Evolutionary conservation across 2,329 filamentous ascomycete genomes (phyloP).

Genomic region (Myotisia sp.): DNA sequence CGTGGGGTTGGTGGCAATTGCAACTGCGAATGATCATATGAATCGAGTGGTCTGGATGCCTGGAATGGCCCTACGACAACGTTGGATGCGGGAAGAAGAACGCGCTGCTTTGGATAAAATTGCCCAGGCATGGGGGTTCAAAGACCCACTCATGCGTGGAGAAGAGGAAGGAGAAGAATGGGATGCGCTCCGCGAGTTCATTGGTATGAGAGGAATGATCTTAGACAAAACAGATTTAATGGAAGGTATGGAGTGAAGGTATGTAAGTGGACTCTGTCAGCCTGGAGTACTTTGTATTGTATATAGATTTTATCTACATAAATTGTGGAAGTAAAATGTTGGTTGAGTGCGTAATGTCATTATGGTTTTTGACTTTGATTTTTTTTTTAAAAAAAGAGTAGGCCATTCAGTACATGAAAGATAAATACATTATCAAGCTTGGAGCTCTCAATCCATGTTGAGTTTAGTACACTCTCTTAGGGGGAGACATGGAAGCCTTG

Average conservation of each 20-base stretch:
- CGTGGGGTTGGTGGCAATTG: constrained; percentile 68
- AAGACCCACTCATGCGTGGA: constrained; percentile 61
- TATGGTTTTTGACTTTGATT: background rate
- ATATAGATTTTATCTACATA: too few relatives aligned
- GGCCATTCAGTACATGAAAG: too few relatives aligned
- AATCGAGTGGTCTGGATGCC: constrained; percentile 78
- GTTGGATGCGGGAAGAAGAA: constrained; percentile 86
- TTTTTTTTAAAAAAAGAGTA: background rate
- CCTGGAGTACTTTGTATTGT: too few relatives aligned
- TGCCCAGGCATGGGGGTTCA: constrained; percentile 82
- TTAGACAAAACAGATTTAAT: constrained; percentile 80
- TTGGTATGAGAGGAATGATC: constrained; percentile 72
- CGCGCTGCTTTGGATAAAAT: constrained; percentile 73
- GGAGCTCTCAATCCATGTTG: background rate
- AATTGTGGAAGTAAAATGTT: too few relatives aligned
- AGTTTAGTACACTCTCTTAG: constrained; percentile 86
- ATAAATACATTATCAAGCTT: too few relatives aligned
- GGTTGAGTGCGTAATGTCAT: background rate
- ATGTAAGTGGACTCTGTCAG: too few relatives aligned
- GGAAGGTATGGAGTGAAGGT: constrained; percentile 68
- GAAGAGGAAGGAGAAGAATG: constrained; percentile 88
- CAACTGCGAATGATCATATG: constrained; percentile 91
- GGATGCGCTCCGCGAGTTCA: constrained; percentile 71
- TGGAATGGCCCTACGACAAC: constrained; percentile 62
- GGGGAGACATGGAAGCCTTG: constrained; percentile 99